Conservation (phyloP, 306 rosid species). For the Myrica gale region DNA sequence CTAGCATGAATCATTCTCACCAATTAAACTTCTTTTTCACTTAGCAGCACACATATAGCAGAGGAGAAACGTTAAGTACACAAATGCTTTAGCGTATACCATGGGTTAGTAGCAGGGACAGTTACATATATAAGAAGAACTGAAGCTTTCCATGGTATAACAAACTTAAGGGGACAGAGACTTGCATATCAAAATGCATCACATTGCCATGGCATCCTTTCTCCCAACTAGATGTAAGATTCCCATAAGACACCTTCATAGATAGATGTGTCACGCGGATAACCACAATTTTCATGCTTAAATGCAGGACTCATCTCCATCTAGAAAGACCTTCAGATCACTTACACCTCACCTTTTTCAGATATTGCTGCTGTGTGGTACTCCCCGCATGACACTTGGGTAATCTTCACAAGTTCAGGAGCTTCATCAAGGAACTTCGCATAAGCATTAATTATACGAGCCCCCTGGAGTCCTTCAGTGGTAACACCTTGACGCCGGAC, state of each 20-base stretch:
- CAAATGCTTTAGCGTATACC: constrained; percentile 3
- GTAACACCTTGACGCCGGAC: no score
- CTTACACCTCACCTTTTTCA: constrained; percentile 96
- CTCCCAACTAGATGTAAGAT: constrained; percentile 49
- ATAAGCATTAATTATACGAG: constrained; percentile 68
- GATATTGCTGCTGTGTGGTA: constrained; percentile 92
- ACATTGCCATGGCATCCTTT: constrained; percentile 55
- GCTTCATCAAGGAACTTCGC: constrained; percentile 92
- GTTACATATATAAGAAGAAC: constrained; percentile 17
- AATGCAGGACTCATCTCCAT: constrained; percentile 60
- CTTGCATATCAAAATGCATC: constrained; percentile 59
- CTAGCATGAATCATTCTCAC: neutral
- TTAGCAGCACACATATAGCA: no score
- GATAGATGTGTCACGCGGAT: constrained; percentile 54
- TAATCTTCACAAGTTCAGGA: constrained; percentile 89
- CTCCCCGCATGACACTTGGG: constrained; percentile 95
- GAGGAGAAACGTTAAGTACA: neutral
- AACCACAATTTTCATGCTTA: constrained; percentile 61
- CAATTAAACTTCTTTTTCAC: neutral
- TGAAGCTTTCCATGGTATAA: constrained; percentile 28
- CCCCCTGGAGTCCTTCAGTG: constrained; percentile 89
- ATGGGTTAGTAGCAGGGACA: constrained; percentile 18
- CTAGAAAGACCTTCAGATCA: constrained; percentile 60
- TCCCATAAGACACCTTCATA: constrained; percentile 41
- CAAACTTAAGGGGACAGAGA: constrained; percentile 51